phyloP scores from a whole-genome alignment of 331 rosid genomes.

The Telfairia occidentalis region DNA sequence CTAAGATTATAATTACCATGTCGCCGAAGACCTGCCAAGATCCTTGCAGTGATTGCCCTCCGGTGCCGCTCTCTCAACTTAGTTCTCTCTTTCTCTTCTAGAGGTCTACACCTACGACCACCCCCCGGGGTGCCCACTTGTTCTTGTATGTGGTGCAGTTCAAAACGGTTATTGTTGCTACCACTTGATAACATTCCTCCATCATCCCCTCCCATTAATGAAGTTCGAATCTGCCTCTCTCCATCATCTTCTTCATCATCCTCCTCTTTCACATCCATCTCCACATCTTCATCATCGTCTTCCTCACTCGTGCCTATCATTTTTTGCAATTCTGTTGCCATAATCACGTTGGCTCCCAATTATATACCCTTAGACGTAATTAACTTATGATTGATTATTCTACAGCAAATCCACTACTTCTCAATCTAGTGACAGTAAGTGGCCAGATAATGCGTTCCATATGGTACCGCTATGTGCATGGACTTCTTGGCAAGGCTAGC shows the following conservation, averaged over 20 bases:
- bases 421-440: not conserved
- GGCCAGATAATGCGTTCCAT: not conserved
- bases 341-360: slow-evolving; percentile 26
- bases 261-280: slow-evolving; percentile 82
- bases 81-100: slow-evolving; percentile 96
- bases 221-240: slow-evolving; percentile 26
- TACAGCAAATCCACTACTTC: not conserved
- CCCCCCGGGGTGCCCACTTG: slow-evolving; percentile 70
- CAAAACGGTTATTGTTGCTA: slow-evolving; percentile 39
- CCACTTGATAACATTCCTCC: slow-evolving; percentile 47
- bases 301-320: slow-evolving; percentile 74
- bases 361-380: slow-evolving; percentile 3
- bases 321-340: slow-evolving; percentile 72
- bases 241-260: slow-evolving; percentile 59
- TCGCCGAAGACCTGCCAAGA: slow-evolving; percentile 95
- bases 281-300: slow-evolving; percentile 86
- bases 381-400: not conserved
- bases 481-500: not conserved
- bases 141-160: slow-evolving; percentile 53
- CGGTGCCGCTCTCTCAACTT: slow-evolving; percentile 96
- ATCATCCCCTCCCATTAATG: slow-evolving; percentile 49
- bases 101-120: slow-evolving; percentile 79
- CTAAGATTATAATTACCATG: slow-evolving; percentile 97
- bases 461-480: not conserved
- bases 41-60: slow-evolving; percentile 94